phyloP scores from a whole-genome alignment of 257 asterid species.

The Petunia axillaris region DNA sequence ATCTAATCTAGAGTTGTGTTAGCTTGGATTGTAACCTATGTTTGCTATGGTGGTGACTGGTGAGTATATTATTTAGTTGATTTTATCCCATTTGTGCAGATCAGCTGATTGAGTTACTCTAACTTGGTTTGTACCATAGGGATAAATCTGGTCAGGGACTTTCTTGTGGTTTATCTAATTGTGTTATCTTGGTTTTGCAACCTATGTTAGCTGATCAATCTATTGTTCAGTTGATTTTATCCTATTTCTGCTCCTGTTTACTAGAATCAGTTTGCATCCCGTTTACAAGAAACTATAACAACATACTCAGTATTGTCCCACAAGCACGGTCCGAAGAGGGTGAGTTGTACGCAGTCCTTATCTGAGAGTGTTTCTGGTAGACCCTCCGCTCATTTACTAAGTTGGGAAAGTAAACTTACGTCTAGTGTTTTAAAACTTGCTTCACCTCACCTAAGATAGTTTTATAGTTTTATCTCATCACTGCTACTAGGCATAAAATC shows the following conservation, averaged over 20 bases:
- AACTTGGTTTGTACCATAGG: background rate
- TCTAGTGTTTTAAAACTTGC: background rate
- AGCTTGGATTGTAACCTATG: background rate
- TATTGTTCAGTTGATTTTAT: background rate
- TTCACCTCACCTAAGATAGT: no score
- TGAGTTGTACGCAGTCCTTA: no score
- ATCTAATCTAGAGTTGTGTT: background rate
- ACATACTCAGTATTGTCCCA: no score
- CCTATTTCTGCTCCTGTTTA: background rate
- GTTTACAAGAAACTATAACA: background rate
- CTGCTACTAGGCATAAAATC: no score
- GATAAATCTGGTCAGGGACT: background rate
- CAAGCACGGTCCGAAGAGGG: no score
- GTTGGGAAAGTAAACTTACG: background rate
- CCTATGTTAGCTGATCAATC: background rate
- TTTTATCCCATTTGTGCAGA: constrained; percentile 17
- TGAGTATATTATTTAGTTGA: constrained; percentile 20
- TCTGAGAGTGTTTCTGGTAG: no score
- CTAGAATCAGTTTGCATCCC: background rate
- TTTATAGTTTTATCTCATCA: no score
- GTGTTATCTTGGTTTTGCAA: constrained; percentile 1
- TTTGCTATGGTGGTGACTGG: background rate
- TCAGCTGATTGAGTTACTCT: constrained; percentile 23
- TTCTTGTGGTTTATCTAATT: background rate
- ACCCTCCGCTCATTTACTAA: background rate